A percentile compares a stretch with the other conserved stretches of the same genome.
Conservation (phyloP, 129 eudicot genomes). For the Ambrosia trifida region DNA sequence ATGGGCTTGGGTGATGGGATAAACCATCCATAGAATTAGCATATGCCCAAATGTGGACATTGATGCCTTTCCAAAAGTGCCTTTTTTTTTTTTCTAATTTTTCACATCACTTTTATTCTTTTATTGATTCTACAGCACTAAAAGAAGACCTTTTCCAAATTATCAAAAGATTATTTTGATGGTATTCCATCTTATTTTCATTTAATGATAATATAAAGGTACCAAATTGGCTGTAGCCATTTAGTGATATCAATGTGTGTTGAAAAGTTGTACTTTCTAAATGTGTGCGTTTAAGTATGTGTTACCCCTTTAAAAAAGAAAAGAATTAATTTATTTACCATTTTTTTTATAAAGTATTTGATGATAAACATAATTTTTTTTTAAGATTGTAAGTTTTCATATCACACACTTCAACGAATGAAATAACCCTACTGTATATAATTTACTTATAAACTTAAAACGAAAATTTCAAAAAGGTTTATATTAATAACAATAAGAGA, state of each 20-base stretch:
- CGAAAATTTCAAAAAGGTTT: not conserved
- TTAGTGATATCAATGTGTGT: too few relatives aligned
- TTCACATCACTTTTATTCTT: not conserved
- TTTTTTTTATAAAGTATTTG: too few relatives aligned
- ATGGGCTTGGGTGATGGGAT: slow-evolving; percentile 11
- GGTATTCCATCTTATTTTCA: too few relatives aligned
- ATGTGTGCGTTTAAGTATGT: too few relatives aligned
- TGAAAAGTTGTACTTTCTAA: too few relatives aligned
- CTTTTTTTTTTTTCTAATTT: slow-evolving; percentile 4
- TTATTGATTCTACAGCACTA: not conserved
- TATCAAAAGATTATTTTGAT: too few relatives aligned
- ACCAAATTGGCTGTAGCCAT: too few relatives aligned
- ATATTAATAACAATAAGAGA: not conserved
- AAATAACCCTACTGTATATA: not conserved
- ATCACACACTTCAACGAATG: not conserved
- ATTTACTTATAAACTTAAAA: not conserved
- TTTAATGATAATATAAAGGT: too few relatives aligned
- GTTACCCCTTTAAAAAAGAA: too few relatives aligned
- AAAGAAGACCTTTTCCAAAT: not conserved
- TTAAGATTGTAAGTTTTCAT: too few relatives aligned
- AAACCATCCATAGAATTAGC: slow-evolving; percentile 21
- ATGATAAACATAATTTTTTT: too few relatives aligned
- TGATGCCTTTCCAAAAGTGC: not conserved
- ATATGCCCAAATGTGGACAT: slow-evolving; percentile 11
- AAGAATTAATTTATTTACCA: too few relatives aligned